Evolutionary conservation across 1,284 basidiomycete genomes (phyloP), one percentile per base, ranked within the genome.

Genomic region (Ceratobasidium sp.): DNA sequence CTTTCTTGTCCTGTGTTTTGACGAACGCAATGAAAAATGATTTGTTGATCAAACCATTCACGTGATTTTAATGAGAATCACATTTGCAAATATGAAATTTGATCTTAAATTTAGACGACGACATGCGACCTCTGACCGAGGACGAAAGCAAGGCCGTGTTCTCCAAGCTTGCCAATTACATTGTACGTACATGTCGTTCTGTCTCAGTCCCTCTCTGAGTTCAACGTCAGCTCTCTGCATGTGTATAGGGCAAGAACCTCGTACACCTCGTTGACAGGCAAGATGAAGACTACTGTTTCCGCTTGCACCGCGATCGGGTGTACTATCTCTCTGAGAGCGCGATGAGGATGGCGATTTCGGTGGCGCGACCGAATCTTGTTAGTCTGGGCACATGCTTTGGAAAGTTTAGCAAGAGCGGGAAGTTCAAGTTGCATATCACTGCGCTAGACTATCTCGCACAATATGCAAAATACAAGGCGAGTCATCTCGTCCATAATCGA

Each of bases 341-440:
- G 20, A 97, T 99, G 91, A 93, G 94, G 77, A 89, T 98, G 42
- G 94, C 93, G 53, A 95, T 96, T 77, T 98, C 95, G 1, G 90
- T 99, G 66, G 95, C 96, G 26, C 90, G 97, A 54, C 94, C 94
- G 23, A 98, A 97, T 83, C 91, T 99, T 79, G 89, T 99, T 84
- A 95, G 93, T 75, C 87, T 99, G 23, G 98, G 98, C 33, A 98
- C 96, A 79, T 99, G 97, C 85, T 94, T 99, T 79, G 98, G 98
- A 81, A 99, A 99, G 84, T 99, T 99, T 85, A 94, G 91, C 82
- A 99, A 99, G 88, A 92, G 92, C 69, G 96, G 96, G 77, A 99
- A 99, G 85, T 99, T 99, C 89, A 96, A 97, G 86, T 87, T 99
- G 78, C 97, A 99, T 82, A 91, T 99, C 80, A 98, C 97, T 0